Evolutionary conservation across 495 filamentous ascomycete genomes (phyloP).

Genomic region (Friedmanniomyces endolithicus): DNA sequence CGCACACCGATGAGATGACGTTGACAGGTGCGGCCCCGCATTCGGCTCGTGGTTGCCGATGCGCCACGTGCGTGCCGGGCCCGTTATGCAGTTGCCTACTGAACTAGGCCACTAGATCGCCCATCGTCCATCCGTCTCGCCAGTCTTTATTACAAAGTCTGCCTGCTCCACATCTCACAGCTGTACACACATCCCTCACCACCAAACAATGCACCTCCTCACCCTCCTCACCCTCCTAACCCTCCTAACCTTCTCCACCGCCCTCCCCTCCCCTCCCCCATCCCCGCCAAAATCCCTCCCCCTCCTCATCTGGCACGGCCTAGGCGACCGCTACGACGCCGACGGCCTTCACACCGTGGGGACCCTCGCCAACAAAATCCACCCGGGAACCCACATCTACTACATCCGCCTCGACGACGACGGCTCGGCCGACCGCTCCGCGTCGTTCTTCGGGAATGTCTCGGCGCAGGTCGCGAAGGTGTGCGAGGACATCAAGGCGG

Average conservation of each 20-base stretch:
- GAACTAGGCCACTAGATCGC: too few relatives aligned
- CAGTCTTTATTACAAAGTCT: too few relatives aligned
- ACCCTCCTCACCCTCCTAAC: background rate
- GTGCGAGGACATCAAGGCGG: conserved; percentile 62
- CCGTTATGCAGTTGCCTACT: too few relatives aligned
- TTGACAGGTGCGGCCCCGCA: too few relatives aligned
- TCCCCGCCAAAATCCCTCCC: conserved; percentile 47
- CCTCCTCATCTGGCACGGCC: conserved; percentile 87
- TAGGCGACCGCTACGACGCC: conserved; percentile 59
- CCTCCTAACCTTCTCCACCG: conserved; percentile 9
- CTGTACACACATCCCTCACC: background rate
- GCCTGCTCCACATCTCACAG: too few relatives aligned
- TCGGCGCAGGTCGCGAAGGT: conserved; percentile 65
- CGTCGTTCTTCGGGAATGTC: conserved; percentile 84
- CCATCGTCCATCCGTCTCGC: too few relatives aligned
- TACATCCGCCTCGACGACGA: conserved; percentile 61
- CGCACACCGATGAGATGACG: too few relatives aligned
- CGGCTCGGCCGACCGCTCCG: conserved; percentile 53
- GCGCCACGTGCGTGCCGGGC: too few relatives aligned
- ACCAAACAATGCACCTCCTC: conserved; percentile 4
- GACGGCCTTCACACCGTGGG: conserved; percentile 60
- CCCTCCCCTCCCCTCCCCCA: conserved; percentile 2
- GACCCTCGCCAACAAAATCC: conserved; percentile 51
- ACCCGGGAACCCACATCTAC: conserved; percentile 79
- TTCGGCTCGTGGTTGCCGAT: too few relatives aligned